Percentiles rank a stretch among this genome's conserved stretches.
These are phyloP conservation scores for Phytophthora litchii DNA, from an alignment of 352 stramenopile genomes.

Conservation along the genomic window DNA sequence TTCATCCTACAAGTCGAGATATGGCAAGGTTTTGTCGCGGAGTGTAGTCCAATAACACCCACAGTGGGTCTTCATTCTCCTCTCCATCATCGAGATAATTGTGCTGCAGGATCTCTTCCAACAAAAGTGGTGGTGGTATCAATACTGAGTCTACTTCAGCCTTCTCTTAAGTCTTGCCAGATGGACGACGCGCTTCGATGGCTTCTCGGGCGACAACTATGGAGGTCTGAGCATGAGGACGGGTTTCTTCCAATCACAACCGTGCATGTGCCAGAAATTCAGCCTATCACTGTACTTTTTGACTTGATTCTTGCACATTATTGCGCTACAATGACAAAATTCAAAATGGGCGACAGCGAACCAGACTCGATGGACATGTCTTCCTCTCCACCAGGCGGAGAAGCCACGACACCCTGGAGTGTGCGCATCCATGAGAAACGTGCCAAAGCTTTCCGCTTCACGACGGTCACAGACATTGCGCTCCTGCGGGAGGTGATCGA, in stretches of 20 bases:
- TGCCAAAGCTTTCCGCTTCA: conserved; percentile 35
- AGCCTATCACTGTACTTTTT: too few species aligned
- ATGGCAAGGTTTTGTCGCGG: too few species aligned
- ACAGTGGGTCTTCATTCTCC: conserved; percentile 26
- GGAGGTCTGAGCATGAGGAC: too few species aligned
- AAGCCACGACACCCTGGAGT: conserved; percentile 15
- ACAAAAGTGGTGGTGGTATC: conserved; percentile 12
- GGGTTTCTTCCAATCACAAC: too few species aligned
- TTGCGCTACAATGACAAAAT: too few species aligned
- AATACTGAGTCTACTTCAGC: neutral
- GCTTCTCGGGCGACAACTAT: too few species aligned
- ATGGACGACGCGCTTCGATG: too few species aligned
- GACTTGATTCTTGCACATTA: too few species aligned
- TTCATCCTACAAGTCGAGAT: too few species aligned
- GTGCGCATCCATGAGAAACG: conserved; percentile 34
- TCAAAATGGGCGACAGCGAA: conserved; percentile 17
- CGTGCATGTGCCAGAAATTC: too few species aligned
- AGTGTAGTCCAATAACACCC: too few species aligned
- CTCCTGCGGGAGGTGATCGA: conserved; percentile 28
- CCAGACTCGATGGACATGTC: conserved; percentile 5
- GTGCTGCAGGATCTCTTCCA: conserved; percentile 37
- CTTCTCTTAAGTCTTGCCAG: too few species aligned
- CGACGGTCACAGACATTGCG: conserved; percentile 32
- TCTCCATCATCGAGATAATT: conserved; percentile 30
- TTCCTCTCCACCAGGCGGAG: neutral